Base-by-base conservation (phyloP, 768 basidiomycete species). In the Suillus bovinus region DNA sequence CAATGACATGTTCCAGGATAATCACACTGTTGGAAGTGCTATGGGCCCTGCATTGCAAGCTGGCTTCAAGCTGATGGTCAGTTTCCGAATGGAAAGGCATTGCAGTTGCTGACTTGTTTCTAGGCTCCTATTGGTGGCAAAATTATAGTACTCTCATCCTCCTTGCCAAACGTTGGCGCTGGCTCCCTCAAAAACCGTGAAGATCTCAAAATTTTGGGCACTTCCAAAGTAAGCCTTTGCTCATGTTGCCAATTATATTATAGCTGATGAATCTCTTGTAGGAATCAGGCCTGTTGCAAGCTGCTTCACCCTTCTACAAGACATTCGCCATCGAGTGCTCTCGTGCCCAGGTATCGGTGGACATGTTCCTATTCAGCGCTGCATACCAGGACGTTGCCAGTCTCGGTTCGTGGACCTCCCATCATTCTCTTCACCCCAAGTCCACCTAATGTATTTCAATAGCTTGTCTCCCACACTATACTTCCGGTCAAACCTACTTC, bases 321-420 rank as follows among this genome's bases (percentile, higher is more conserved):
- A 94, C 93, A 0, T 98, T 99, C 67, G 95, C 97, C 20, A 99
- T 99, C 70, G 97, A 99, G 68, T 99, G 96, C 73, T 98, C 96
- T 14, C 87, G 96, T 62, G 89, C 93, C 5, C 97, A 99, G 75
- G 93, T 99, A 50, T 94, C 95, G 0, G 96, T 99, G 62, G 96
- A 99, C 74, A 98, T 99, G 96, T 99, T 99, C 88, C 81, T 99
- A 62, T 99, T 98, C 81, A 93, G 93, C 67, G 83, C 94, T 9
- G 81, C 83, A 22, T 99, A 99, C 72, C 95, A 96, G 68, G 97
- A 99, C 76, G 94, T 99, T 49, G 94, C 97, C 1, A 94, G 88
- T 63, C 82, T 99, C 20, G 90, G 94, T 93, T 71, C 53, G 83
- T 65, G 56, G 56, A 33, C 27, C 4, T 20, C 61, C 11, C 4